Percentiles rank a stretch among this genome's conserved stretches.
These are phyloP conservation scores for Cladosporium sp. DNA, from an alignment of 2,329 filamentous ascomycete species.

Conservation along the genomic window DNA sequence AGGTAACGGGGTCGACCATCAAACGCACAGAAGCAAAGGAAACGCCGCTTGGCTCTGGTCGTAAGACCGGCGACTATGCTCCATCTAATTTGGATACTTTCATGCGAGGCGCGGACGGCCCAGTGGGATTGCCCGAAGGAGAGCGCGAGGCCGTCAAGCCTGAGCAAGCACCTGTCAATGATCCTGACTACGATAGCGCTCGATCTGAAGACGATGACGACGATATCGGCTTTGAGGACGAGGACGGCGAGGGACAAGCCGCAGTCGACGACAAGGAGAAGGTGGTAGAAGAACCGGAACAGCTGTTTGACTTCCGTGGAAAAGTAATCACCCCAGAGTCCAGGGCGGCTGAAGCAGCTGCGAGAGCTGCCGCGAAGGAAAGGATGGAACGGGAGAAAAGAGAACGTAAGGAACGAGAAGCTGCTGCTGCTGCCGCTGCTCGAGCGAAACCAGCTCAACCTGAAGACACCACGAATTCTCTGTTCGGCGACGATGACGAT, in stretches of 20 bases:
- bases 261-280: neutral
- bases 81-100: neutral
- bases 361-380: neutral
- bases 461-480: neutral
- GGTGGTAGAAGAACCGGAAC: neutral
- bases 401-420: neutral
- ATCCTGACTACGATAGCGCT: neutral
- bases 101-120: neutral
- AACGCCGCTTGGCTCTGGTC: neutral
- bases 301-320: neutral
- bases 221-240: neutral
- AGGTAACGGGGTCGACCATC: neutral
- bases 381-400: neutral
- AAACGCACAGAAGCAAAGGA: neutral
- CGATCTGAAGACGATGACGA: neutral
- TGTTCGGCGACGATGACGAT: neutral
- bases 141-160: neutral
- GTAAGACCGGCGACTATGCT: neutral
- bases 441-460: neutral
- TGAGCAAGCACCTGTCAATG: neutral
- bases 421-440: neutral
- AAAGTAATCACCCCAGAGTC: neutral
- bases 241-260: neutral
- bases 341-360: neutral
- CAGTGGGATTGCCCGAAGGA: neutral